phyloP scores from a whole-genome alignment of 2,329 filamentous ascomycete genomes.

The Penicillium paneum region DNA sequence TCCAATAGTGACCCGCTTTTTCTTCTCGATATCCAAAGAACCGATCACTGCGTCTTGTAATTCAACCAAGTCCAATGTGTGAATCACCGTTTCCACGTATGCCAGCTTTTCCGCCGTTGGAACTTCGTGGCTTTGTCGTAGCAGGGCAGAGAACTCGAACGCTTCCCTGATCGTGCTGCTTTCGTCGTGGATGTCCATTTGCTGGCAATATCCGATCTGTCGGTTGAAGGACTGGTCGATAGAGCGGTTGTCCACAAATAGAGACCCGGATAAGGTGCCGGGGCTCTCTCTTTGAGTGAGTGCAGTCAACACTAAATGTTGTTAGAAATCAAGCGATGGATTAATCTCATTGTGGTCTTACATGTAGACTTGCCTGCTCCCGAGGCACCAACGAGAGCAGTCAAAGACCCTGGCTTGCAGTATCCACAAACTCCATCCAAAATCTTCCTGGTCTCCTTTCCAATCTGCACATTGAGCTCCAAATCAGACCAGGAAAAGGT shows the following conservation, averaged over 20 bases:
- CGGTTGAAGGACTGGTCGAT: slow-evolving; percentile 60
- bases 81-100: slow-evolving; percentile 61
- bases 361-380: slow-evolving; percentile 64
- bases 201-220: slow-evolving; percentile 65
- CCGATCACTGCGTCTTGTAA: slow-evolving; percentile 61
- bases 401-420: slow-evolving; percentile 69
- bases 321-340: neutral
- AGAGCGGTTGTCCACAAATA: slow-evolving; percentile 60
- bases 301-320: slow-evolving; percentile 64
- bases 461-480: slow-evolving; percentile 64
- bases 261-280: slow-evolving; percentile 59
- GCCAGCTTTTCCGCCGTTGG: slow-evolving; percentile 56
- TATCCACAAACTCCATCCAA: slow-evolving; percentile 68
- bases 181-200: slow-evolving; percentile 65
- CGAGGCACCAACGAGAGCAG: slow-evolving; percentile 73
- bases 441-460: slow-evolving; percentile 55
- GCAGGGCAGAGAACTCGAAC: slow-evolving; percentile 61
- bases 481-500: slow-evolving; percentile 67
- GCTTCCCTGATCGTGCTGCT: slow-evolving; percentile 64
- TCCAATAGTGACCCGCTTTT: slow-evolving; percentile 66
- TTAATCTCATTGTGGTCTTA: slow-evolving; percentile 12
- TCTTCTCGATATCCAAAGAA: slow-evolving; percentile 61
- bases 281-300: slow-evolving; percentile 64
- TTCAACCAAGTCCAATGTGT: slow-evolving; percentile 57
- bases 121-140: slow-evolving; percentile 53